phyloP scores from a whole-genome alignment of 495 filamentous ascomycete genomes.

The Aspergillus carlsbadensis region DNA sequence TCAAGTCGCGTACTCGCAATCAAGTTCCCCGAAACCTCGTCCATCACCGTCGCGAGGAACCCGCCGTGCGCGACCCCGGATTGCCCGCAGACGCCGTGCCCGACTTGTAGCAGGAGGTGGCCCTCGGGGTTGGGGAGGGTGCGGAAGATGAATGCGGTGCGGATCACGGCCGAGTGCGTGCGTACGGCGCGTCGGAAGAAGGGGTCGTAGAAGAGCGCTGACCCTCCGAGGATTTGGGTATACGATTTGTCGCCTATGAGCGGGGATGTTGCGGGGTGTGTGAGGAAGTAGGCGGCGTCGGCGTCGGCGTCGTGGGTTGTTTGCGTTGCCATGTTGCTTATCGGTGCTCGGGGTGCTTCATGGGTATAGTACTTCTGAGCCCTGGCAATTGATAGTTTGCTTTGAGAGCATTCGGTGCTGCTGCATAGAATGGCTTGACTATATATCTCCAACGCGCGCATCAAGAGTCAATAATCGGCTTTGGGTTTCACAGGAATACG shows the following conservation, averaged over 20 bases:
- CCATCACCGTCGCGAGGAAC: conserved; percentile 13
- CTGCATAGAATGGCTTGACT: no score
- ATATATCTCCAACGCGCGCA: no score
- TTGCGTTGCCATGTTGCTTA: neutral
- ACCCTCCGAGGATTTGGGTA: neutral
- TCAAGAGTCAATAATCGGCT: no score
- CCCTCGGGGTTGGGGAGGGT: neutral
- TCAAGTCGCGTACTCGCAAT: conserved; percentile 2
- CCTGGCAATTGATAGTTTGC: no score
- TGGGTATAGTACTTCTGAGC: no score
- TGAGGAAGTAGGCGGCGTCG: neutral
- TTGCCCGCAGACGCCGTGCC: conserved; percentile 4
- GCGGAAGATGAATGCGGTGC: neutral
- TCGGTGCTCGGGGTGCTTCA: no score
- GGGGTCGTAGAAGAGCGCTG: neutral
- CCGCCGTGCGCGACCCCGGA: conserved; percentile 10
- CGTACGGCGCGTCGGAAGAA: neutral
- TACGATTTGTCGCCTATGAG: neutral
- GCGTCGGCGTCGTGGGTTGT: neutral
- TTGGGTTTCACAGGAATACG: no score
- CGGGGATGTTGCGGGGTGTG: neutral
- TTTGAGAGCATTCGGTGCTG: no score
- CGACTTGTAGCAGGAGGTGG: conserved; percentile 7
- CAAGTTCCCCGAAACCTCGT: conserved; percentile 10
- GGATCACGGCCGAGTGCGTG: neutral